Percentiles rank a stretch among this genome's conserved stretches.
These are phyloP conservation scores for Cucurbitaria berberidis DNA, from an alignment of 2,329 filamentous ascomycete genomes.

Conservation along the genomic window DNA sequence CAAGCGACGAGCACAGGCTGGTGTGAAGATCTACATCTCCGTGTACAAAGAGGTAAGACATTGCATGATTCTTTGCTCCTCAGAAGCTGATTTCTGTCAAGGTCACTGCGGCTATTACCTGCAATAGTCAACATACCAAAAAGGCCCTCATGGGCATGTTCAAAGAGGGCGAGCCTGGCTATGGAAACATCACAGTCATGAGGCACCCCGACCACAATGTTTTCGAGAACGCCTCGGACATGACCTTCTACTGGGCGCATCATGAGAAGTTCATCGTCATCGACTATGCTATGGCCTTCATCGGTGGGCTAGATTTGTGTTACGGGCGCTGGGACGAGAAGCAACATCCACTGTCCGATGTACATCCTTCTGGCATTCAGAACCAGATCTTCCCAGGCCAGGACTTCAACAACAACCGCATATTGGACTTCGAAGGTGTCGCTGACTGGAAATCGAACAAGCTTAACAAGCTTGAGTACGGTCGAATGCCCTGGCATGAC, in stretches of 20 bases:
- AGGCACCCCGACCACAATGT: conserved; percentile 95
- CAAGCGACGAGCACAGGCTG: conserved; percentile 86
- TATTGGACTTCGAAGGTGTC: conserved; percentile 94
- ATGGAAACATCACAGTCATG: conserved; percentile 88
- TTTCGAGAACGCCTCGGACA: conserved; percentile 89
- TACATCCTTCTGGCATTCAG: conserved; percentile 80
- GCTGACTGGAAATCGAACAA: conserved; percentile 93
- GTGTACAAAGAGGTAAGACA: conserved; percentile 80
- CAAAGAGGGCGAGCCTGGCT: conserved; percentile 77
- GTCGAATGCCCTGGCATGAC: conserved; percentile 98
- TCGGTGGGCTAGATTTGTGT: conserved; percentile 92
- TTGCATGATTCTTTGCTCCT: too few relatives aligned
- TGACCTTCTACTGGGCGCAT: conserved; percentile 98
- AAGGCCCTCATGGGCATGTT: conserved; percentile 82
- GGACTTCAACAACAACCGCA: conserved; percentile 96
- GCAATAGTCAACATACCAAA: conserved; percentile 93
- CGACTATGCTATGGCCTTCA: conserved; percentile 88
- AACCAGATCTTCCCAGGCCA: conserved; percentile 93
- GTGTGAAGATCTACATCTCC: conserved; percentile 91
- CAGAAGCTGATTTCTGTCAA: conserved; percentile 15
- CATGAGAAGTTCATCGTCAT: conserved; percentile 98
- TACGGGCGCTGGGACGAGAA: conserved; percentile 93
- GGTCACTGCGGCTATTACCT: conserved; percentile 67
- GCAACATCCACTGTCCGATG: conserved; percentile 84
- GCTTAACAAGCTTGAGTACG: conserved; percentile 86